These are phyloP conservation scores for Sechiopsis laciniata DNA, from an alignment of 306 rosid species.

Conservation along the genomic window DNA sequence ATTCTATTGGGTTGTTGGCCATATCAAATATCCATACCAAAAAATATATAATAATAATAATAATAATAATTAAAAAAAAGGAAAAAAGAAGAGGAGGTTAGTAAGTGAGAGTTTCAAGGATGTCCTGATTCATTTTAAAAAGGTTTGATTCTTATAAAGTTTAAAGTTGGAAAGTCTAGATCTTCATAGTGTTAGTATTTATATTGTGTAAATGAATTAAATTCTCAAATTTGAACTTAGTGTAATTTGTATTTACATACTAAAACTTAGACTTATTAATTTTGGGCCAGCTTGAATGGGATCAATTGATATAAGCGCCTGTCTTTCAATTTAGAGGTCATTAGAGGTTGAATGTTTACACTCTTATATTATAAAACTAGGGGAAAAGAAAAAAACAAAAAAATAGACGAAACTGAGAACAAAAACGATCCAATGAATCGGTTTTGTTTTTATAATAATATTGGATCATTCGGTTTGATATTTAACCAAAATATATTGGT, in stretches of 20 bases:
- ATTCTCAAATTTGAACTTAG: neutral
- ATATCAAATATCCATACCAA: neutral
- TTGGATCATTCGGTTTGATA: too few species aligned
- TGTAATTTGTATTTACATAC: neutral
- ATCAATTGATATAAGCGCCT: too few species aligned
- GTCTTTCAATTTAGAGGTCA: too few species aligned
- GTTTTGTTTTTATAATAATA: too few species aligned
- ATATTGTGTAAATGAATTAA: neutral
- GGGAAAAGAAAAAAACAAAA: too few species aligned
- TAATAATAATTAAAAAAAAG: neutral
- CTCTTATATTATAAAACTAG: too few species aligned
- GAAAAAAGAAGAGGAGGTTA: too few species aligned
- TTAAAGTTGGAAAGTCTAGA: neutral
- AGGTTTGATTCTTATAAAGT: neutral
- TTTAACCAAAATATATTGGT: too few species aligned
- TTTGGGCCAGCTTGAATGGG: neutral
- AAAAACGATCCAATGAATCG: too few species aligned
- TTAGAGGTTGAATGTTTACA: too few species aligned
- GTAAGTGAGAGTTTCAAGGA: neutral
- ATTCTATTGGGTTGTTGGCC: constrained; percentile 16
- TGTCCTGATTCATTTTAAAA: neutral
- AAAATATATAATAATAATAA: neutral
- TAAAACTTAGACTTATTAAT: neutral
- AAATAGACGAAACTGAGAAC: too few species aligned
- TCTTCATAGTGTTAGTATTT: neutral